phyloP scores from a whole-genome alignment of 805 yeast genomes.

The Candida boleticola region DNA sequence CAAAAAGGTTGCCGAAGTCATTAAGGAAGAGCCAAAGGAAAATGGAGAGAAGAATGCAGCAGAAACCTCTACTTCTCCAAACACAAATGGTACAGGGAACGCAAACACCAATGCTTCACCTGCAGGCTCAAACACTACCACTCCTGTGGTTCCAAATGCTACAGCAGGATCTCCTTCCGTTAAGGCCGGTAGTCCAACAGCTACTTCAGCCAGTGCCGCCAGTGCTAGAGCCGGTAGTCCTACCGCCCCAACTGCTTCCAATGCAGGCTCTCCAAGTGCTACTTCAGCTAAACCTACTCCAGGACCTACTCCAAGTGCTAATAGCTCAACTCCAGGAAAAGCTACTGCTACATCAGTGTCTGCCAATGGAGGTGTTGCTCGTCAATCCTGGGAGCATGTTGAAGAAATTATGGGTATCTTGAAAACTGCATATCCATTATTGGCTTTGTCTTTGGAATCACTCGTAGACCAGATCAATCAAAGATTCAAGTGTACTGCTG shows the following conservation, averaged over 20 bases:
- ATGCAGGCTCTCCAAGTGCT: slow-evolving; percentile 15
- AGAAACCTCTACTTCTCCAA: slow-evolving; percentile 5
- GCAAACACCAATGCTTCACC: not conserved
- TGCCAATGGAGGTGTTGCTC: slow-evolving; percentile 19
- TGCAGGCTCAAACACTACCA: not conserved
- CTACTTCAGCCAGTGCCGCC: slow-evolving; percentile 4
- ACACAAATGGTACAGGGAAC: slow-evolving; percentile 4
- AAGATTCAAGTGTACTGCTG: slow-evolving; percentile 88
- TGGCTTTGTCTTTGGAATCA: slow-evolving; percentile 91
- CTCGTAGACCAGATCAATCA: slow-evolving; percentile 93
- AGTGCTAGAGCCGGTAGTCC: slow-evolving; percentile 13
- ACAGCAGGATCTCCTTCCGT: not conserved
- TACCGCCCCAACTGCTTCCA: not conserved
- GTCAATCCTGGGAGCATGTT: slow-evolving; percentile 91
- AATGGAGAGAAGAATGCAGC: slow-evolving; percentile 1
- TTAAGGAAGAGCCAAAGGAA: slow-evolving; percentile 1
- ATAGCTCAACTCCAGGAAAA: slow-evolving; percentile 6
- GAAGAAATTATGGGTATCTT: slow-evolving; percentile 90
- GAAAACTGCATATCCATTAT: slow-evolving; percentile 92
- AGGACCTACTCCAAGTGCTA: slow-evolving; percentile 5
- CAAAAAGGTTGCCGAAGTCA: slow-evolving; percentile 5
- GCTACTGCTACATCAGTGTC: slow-evolving; percentile 1
- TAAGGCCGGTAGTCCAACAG: not conserved
- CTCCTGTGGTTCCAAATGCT: not conserved
- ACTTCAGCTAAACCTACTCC: slow-evolving; percentile 4